A percentile compares a stretch with the other conserved stretches of the same genome.
Evolutionary conservation across 208 protist species (phyloP).

Genomic region (Leishmania mexicana): DNA sequence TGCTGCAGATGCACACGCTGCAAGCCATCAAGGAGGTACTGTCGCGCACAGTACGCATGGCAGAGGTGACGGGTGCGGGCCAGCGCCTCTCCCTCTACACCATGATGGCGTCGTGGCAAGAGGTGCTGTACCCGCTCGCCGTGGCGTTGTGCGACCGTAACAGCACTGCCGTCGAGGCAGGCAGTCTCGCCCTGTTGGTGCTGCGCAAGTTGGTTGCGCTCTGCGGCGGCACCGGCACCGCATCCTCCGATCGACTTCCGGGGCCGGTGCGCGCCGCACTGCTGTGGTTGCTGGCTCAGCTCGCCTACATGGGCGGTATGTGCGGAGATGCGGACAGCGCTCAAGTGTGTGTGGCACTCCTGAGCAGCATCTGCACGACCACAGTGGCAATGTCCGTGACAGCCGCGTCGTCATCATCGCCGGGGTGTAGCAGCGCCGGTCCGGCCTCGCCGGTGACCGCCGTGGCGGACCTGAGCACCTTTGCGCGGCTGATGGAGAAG

Average conservation of each 20-base stretch:
- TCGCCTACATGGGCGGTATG: constrained; percentile 79
- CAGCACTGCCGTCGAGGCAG: constrained; percentile 55
- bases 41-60: constrained; percentile 43
- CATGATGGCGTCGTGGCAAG: constrained; percentile 68
- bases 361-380: constrained; percentile 69
- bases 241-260: constrained; percentile 30
- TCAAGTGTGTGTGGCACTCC: constrained; percentile 76
- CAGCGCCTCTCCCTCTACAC: constrained; percentile 35
- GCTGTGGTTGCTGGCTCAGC: constrained; percentile 66
- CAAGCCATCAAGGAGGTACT: constrained; percentile 83
- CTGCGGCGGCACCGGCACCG: constrained; percentile 28
- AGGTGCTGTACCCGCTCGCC: constrained; percentile 65
- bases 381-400: constrained; percentile 36
- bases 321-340: constrained; percentile 73
- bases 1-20: constrained; percentile 74
- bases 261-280: constrained; percentile 39
- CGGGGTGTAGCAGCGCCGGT: neutral
- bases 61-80: constrained; percentile 15
- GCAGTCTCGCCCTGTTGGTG: constrained; percentile 72
- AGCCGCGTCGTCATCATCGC: constrained; percentile 5
- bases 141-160: constrained; percentile 55
- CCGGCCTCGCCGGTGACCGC: constrained; percentile 13
- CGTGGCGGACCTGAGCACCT: neutral
- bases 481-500: constrained; percentile 9
- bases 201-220: constrained; percentile 74